Percentiles rank a stretch among this genome's conserved stretches.
These are phyloP conservation scores for Aspergillus heteromorphus DNA, from an alignment of 495 filamentous ascomycete genomes.

Conservation along the genomic window DNA sequence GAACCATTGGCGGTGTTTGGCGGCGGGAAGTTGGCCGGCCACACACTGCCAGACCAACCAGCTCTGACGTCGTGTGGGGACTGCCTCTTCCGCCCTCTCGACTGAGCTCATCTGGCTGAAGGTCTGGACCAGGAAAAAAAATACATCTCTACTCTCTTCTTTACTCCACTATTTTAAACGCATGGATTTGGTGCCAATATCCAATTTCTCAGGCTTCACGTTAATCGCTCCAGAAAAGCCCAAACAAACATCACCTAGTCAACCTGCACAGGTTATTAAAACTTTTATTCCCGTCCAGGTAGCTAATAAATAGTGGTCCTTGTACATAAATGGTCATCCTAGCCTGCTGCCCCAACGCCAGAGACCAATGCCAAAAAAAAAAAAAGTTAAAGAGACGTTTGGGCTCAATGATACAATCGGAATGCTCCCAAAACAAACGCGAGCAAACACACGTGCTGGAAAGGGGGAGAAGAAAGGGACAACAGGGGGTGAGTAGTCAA, in stretches of 20 bases:
- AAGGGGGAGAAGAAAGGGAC: not conserved
- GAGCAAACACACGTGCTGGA: constrained; percentile 1
- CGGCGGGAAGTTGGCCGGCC: constrained; percentile 4
- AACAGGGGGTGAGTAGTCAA: not conserved
- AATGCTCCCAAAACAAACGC: constrained; percentile 11
- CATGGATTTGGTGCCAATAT: no score
- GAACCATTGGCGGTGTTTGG: constrained; percentile 8
- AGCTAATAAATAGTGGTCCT: not conserved
- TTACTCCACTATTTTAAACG: no score
- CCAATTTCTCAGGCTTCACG: no score
- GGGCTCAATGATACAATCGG: constrained; percentile 17
- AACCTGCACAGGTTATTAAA: not conserved
- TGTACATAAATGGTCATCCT: not conserved
- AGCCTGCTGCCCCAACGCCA: constrained; percentile 6
- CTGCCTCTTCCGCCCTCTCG: not conserved
- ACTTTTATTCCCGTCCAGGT: not conserved
- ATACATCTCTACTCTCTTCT: no score
- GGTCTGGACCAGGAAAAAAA: no score
- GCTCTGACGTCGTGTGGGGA: constrained; percentile 15
- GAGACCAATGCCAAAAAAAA: constrained; percentile 16
- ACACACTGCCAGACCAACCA: not conserved
- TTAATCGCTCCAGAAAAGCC: no score
- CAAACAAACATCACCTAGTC: not conserved
- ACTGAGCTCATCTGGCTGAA: no score
- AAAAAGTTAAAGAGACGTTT: no score